A percentile compares a stretch with the other conserved stretches of the same genome.
phyloP scores from a whole-genome alignment of 163 green algal genomes.

The Scenedesmus sp. region DNA sequence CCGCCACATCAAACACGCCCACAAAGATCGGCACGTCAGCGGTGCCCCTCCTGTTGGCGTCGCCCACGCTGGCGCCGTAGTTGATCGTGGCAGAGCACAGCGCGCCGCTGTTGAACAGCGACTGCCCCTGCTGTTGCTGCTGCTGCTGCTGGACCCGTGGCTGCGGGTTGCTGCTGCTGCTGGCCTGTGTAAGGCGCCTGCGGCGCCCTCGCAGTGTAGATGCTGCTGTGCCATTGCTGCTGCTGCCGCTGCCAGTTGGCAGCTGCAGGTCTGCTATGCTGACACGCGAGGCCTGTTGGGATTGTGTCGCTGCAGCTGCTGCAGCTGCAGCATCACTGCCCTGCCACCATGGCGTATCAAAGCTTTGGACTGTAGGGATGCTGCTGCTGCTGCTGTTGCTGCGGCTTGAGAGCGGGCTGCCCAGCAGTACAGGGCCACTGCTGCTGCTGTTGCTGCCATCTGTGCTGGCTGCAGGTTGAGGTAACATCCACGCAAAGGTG shows the following conservation, averaged over 20 bases:
- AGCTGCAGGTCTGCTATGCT: constrained; percentile 14
- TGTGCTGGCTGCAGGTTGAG: background rate
- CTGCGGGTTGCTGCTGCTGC: background rate
- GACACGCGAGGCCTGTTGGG: background rate
- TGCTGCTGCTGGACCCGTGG: too few relatives aligned
- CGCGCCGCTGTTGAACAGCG: background rate
- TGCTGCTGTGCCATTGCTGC: background rate
- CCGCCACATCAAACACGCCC: constrained; percentile 43
- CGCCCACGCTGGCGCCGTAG: constrained; percentile 51
- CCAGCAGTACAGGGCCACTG: background rate
- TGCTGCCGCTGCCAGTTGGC: background rate
- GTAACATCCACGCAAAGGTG: background rate
- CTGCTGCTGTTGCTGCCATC: background rate
- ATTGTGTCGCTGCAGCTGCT: background rate
- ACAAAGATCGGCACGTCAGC: constrained; percentile 54
- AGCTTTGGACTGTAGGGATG: background rate
- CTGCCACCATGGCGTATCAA: background rate
- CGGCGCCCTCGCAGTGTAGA: background rate
- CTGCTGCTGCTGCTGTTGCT: background rate
- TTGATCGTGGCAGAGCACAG: constrained; percentile 53
- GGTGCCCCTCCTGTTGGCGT: background rate
- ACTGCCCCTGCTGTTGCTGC: constrained; percentile 6
- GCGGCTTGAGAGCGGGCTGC: too few relatives aligned
- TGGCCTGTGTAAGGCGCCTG: background rate
- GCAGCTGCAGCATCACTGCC: background rate